Conservation (phyloP, 2,329 filamentous ascomycete species). For the Penicillium sp. region DNA sequence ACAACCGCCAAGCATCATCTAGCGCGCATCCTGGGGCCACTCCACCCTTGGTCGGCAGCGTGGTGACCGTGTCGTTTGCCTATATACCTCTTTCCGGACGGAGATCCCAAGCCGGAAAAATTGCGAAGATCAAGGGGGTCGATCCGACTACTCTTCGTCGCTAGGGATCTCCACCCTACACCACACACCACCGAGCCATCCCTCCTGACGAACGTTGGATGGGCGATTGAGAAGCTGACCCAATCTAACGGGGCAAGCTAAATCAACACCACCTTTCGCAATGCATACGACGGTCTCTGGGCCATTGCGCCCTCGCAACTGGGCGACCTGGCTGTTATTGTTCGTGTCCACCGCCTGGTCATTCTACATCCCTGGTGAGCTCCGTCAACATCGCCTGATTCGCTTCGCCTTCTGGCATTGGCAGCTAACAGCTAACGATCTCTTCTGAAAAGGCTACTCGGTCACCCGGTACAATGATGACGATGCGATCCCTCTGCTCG, state of each 20-base stretch:
- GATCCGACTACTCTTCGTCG: neutral
- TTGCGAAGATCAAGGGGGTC: neutral
- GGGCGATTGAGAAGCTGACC: neutral
- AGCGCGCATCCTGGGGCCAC: conserved; percentile 7
- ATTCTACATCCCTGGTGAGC: conserved; percentile 84
- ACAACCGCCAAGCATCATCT: conserved; percentile 11
- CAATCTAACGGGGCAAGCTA: neutral
- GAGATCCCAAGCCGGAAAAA: neutral
- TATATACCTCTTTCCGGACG: conserved; percentile 8
- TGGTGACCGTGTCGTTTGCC: neutral
- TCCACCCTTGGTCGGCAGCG: conserved; percentile 3
- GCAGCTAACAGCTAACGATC: conserved; percentile 17
- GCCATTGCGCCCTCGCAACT: conserved; percentile 21
- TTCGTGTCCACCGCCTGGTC: conserved; percentile 60
- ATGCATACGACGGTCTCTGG: conserved; percentile 21
- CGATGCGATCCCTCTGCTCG: conserved; percentile 80
- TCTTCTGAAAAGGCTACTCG: conserved; percentile 70
- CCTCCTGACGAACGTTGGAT: neutral
- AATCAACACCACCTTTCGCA: conserved; percentile 1
- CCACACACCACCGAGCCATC: neutral
- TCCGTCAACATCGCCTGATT: neutral
- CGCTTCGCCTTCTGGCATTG: neutral
- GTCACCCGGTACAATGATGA: conserved; percentile 77
- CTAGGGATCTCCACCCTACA: neutral
- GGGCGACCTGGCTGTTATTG: conserved; percentile 26